Evolutionary conservation across 768 basidiomycete species (phyloP).

Genomic region (Tricholoma saponaceum): DNA sequence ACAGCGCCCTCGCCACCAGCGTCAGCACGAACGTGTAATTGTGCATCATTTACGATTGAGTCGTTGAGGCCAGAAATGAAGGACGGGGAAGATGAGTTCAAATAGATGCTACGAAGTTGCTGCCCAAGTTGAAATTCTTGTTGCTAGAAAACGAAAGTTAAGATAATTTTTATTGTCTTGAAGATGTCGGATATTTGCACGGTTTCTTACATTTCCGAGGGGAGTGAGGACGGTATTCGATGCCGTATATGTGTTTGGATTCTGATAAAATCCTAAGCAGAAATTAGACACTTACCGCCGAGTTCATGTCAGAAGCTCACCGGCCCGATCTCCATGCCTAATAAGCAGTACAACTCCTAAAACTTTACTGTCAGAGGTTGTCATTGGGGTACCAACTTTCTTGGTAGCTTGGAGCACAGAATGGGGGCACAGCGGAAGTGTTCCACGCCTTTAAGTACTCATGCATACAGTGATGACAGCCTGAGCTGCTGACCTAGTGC

Average conservation of each 20-base stretch:
- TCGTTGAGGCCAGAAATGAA: constrained; percentile 43
- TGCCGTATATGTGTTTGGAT: constrained; percentile 52
- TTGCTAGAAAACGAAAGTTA: constrained; percentile 27
- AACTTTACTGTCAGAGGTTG: constrained; percentile 28
- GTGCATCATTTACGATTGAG: constrained; percentile 30
- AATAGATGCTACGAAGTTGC: constrained; percentile 47
- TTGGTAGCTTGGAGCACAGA: not conserved
- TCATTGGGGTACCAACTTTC: constrained; percentile 6
- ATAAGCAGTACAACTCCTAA: constrained; percentile 55
- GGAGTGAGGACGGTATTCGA: constrained; percentile 59
- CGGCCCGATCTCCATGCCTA: constrained; percentile 58
- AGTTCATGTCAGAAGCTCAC: constrained; percentile 16
- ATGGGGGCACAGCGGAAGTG: not conserved
- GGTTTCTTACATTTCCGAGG: constrained; percentile 55
- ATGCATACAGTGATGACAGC: too few species aligned
- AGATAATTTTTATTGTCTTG: not conserved
- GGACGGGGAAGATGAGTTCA: constrained; percentile 48
- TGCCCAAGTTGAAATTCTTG: constrained; percentile 58
- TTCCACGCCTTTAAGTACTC: too few species aligned
- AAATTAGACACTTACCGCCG: not conserved
- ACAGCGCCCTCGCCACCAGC: constrained; percentile 66
- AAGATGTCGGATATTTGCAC: not conserved
- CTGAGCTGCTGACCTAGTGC: too few species aligned
- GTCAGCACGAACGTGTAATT: constrained; percentile 54
- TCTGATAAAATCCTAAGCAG: constrained; percentile 57